Conservation (phyloP, 306 rosid genomes). For the Carpinus viminea region DNA sequence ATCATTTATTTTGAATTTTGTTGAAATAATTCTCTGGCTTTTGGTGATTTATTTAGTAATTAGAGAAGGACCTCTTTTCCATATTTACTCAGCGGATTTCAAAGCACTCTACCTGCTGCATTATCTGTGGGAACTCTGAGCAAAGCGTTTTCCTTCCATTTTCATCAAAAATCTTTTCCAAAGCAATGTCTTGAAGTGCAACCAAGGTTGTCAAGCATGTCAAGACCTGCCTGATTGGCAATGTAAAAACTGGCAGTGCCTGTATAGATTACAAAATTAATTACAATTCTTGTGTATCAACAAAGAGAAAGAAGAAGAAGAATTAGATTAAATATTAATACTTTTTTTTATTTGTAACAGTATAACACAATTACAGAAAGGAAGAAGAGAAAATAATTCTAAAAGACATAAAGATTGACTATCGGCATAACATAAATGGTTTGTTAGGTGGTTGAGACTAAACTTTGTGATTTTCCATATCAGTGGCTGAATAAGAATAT, state of each 20-base stretch:
- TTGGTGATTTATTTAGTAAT: neutral
- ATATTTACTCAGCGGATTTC: neutral
- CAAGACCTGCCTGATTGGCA: slow-evolving; percentile 96
- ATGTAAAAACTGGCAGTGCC: slow-evolving; percentile 89
- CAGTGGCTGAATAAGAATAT: no score
- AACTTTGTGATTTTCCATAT: no score
- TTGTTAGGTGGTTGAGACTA: no score
- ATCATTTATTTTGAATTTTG: neutral
- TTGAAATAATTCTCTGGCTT: neutral
- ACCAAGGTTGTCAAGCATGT: slow-evolving; percentile 96
- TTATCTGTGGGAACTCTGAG: slow-evolving; percentile 95
- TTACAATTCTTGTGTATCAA: slow-evolving; percentile 19
- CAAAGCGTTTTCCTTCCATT: slow-evolving; percentile 83
- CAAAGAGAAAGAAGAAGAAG: neutral
- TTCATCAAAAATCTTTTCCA: slow-evolving; percentile 89
- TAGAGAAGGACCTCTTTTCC: neutral
- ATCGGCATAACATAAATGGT: neutral
- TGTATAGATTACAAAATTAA: slow-evolving; percentile 33
- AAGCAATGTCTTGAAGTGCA: slow-evolving; percentile 92
- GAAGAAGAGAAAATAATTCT: neutral
- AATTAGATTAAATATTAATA: neutral
- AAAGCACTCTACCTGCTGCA: slow-evolving; percentile 82
- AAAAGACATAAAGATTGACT: neutral
- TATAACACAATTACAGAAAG: neutral
- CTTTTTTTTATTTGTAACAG: neutral